Percentiles rank a stretch among this genome's conserved stretches.
Evolutionary conservation across 169 alveolate species (phyloP).

Genomic region (Plasmodium malariae): DNA sequence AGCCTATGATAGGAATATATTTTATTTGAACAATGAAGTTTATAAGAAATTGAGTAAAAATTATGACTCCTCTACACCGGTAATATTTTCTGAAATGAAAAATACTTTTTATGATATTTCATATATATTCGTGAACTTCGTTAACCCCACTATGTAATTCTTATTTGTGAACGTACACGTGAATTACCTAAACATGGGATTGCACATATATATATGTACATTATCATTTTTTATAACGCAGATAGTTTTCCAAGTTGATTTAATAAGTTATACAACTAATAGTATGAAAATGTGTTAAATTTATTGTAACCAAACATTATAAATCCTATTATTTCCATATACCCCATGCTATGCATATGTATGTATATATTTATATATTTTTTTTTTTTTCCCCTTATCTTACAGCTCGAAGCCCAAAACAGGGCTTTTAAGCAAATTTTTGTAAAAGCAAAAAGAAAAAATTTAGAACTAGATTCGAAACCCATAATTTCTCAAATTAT

Average conservation of each 20-base stretch:
- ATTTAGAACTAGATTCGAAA: slow-evolving; percentile 55
- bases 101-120: too few relatives aligned
- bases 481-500: slow-evolving; percentile 73
- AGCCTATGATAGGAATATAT: slow-evolving; percentile 76
- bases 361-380: background rate
- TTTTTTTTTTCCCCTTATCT: background rate
- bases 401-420: slow-evolving; percentile 77
- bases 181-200: background rate
- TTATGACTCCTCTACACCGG: slow-evolving; percentile 76
- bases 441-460: slow-evolving; percentile 73
- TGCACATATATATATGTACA: background rate
- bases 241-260: too few relatives aligned
- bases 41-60: slow-evolving; percentile 53
- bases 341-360: background rate
- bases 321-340: background rate
- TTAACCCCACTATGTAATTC: too few relatives aligned
- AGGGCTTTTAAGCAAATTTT: slow-evolving; percentile 53
- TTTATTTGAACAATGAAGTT: slow-evolving; percentile 72
- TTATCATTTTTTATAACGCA: background rate
- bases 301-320: background rate
- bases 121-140: too few relatives aligned
- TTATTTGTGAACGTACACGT: too few relatives aligned
- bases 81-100: too few relatives aligned
- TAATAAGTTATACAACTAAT: too few relatives aligned
- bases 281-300: background rate